Base-by-base conservation (phyloP, 495 filamentous ascomycete species). In the Amphirosellinia nigrospora region DNA sequence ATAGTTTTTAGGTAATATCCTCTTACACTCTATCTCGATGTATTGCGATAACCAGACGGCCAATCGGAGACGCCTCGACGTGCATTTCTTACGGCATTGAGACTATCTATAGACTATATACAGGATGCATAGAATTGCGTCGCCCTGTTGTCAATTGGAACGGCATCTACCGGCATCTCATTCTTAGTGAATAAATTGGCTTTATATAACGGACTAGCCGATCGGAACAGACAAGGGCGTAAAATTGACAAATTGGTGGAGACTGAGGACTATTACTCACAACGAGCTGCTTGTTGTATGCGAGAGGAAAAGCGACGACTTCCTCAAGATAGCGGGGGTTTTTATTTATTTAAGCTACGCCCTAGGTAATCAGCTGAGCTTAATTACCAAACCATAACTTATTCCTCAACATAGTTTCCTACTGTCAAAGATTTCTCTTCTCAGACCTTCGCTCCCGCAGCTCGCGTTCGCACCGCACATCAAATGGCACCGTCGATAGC, bases 201-300 rank as follows among this genome's bases (percentile, higher is more conserved):
- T 41, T 23, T 26, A 41, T 2, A 16, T 16, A 21, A 26, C 36
- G 58, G 58, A 41, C 58, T 41, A 41, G 58, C 58, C 34, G 58
- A 61, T 61, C 58, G 58, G 58, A 61, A 16, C n/a, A 26, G 58
- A 13, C 21, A 65, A 65, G 63, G 63, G 63, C 63, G 63, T 65
- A 28, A 9, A 1, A 65, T 53, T 64, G 61, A 50, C 61, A 50
- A 38, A 32, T 2, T 21, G 8, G 61, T 64, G 61, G 61, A 36
- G 34, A 58, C 55, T 15, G 8, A 13, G 4, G 19, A 58, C 34
- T 43, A 8, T 0, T 30, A 36, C n/a, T n/a, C n/a, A 36, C 13
- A 13, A 60, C 11, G 3, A 38, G n/a, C 5, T 52, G n/a, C 48
- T 52, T 36, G 7, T 8, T 46, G 4, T 28, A 36, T 36, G 38